Evolutionary conservation across 352 stramenopile genomes (phyloP), one percentile per base, ranked within the genome.

Genomic region (Detonula confervacea): DNA sequence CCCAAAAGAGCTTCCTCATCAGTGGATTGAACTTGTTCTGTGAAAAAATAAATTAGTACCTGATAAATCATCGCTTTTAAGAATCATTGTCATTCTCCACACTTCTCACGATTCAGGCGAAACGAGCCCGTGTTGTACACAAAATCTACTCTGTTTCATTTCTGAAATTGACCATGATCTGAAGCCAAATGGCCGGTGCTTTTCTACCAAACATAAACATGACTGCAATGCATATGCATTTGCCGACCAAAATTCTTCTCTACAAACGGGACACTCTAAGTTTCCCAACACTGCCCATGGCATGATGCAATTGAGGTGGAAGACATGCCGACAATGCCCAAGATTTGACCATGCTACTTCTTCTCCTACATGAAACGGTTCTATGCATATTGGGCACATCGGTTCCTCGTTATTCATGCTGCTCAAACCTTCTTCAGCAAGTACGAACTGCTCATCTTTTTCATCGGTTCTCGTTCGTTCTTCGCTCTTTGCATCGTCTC

Each of bases 231-330:
- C 46, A 69, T 47, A 12, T 27, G 8, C 51, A 60, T 61, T 56
- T 9, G 30, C 57, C 35, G 30, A 47, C 69, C 69, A 78, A 37
- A 65, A 78, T n/a, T 29, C 1, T 9, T 63, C 57, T 33, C 69
- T 56, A 56, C 69, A 78, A 54, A 71, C 69, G 24, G 69, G 69
- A 20, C 69, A 78, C 6, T 65, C 7, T 24, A 66, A 24, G 37
- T 78, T 27, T 6, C 69, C 69, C 7, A 71, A 25, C 6, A 63
- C 35, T 8, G 51, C 29, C 69, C 69, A 78, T n/a, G 20, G 46
- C 6, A 62, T 14, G 22, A 78, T 71, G 25, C 69, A 78, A 49
- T 78, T 59, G 33, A 60, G 71, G 49, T 78, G 69, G 46, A 71
- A 78, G 0, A 64, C 30, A 33, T 78, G 69, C 1, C 27, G 44